Evolutionary conservation across 495 filamentous ascomycete species (phyloP).

Genomic region (Penicillium maclennaniae): DNA sequence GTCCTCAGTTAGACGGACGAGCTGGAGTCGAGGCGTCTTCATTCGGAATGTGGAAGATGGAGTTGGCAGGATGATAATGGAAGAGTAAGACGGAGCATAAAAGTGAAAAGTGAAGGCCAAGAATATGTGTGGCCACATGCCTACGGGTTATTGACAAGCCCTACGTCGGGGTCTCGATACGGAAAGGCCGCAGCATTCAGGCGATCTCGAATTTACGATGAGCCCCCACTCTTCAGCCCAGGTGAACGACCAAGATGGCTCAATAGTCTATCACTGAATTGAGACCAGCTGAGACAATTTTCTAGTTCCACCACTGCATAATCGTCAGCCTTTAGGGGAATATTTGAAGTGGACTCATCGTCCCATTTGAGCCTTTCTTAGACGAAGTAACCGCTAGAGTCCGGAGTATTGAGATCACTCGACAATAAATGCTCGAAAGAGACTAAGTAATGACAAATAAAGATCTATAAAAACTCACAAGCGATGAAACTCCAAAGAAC

Average conservation of each 20-base stretch:
- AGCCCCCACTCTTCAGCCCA: not conserved
- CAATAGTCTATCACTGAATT: not conserved
- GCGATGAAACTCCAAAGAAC: not conserved
- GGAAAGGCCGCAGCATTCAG: not conserved
- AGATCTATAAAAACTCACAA: not conserved
- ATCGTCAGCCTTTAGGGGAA: not conserved
- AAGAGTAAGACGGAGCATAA: not conserved
- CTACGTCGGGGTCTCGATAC: not conserved
- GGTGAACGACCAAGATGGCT: too few relatives aligned
- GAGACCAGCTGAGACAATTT: not conserved
- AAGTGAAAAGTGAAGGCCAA: not conserved
- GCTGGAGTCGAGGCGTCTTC: slow-evolving; percentile 15
- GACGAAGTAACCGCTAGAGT: not conserved
- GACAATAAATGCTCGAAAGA: too few relatives aligned
- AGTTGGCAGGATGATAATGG: not conserved
- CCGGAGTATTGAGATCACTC: too few relatives aligned
- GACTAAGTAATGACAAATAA: not conserved
- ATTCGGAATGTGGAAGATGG: not conserved
- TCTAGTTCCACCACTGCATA: too few relatives aligned
- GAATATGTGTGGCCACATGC: not conserved
- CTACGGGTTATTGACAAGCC: too few relatives aligned
- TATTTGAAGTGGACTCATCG: not conserved
- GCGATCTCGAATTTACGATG: not conserved
- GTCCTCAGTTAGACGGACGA: slow-evolving; percentile 12
- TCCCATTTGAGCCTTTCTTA: not conserved